phyloP scores from a whole-genome alignment of 257 asterid genomes.

The Fraxinus anomala region DNA sequence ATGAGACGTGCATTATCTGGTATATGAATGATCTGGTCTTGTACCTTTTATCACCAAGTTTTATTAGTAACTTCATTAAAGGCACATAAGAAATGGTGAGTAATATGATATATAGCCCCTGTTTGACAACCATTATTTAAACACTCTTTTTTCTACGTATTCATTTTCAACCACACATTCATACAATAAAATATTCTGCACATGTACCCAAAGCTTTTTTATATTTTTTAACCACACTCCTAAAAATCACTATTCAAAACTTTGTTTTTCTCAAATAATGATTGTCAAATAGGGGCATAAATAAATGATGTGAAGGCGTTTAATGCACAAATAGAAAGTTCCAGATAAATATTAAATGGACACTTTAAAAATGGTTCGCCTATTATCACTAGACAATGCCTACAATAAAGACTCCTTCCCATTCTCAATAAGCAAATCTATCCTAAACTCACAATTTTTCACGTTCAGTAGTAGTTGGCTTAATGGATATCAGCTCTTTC shows the following conservation, averaged over 20 bases:
- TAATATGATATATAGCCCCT: not conserved
- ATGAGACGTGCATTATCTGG: conserved; percentile 88
- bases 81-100: conserved; percentile 12
- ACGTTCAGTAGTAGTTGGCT: not conserved
- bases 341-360: conserved; percentile 9
- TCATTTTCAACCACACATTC: too few species aligned
- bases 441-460: not conserved
- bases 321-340: not conserved
- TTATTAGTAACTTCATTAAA: conserved; percentile 17
- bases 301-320: not conserved
- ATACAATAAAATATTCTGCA: too few species aligned
- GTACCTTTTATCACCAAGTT: conserved; percentile 10
- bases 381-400: not conserved
- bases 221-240: too few species aligned
- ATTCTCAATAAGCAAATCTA: not conserved
- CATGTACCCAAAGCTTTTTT: too few species aligned
- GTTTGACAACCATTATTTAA: too few species aligned
- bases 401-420: not conserved
- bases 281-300: too few species aligned
- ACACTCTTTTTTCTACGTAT: too few species aligned
- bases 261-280: too few species aligned
- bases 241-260: too few species aligned
- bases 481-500: not conserved
- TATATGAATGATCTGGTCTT: conserved; percentile 26
- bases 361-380: not conserved